Evolutionary conservation across 306 rosid genomes (phyloP).

Genomic region (Elaeagnus macrophylla): DNA sequence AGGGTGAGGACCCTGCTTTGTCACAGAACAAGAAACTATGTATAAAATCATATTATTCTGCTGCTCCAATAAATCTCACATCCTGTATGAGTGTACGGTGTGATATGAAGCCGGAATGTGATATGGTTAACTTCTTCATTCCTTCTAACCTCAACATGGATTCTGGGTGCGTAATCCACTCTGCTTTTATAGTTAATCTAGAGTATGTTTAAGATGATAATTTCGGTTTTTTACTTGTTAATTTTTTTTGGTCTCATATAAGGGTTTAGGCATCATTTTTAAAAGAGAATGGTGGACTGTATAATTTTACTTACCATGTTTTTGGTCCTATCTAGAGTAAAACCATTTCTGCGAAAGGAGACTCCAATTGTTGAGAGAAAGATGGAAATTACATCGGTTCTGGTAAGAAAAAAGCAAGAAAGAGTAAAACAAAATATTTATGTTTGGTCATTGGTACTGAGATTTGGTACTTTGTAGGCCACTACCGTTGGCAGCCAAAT

Average conservation of each 20-base stretch:
- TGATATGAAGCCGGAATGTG: conserved; percentile 15
- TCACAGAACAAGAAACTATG: conserved; percentile 6
- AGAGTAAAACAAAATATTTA: not conserved
- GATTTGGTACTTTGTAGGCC: conserved; percentile 27
- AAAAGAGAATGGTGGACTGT: no score
- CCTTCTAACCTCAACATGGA: conserved; percentile 30
- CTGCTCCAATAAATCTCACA: conserved; percentile 13
- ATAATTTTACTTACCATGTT: conserved; percentile 1
- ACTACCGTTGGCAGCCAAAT: conserved; percentile 17
- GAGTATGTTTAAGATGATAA: not conserved
- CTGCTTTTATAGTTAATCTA: not conserved
- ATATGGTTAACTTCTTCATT: conserved; percentile 11
- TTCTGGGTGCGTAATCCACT: conserved; percentile 41
- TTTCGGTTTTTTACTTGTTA: not conserved
- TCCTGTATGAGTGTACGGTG: conserved; percentile 20
- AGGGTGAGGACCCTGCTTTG: conserved; percentile 21
- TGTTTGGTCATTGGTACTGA: conserved; percentile 6
- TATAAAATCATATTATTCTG: conserved; percentile 20
- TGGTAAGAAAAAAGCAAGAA: conserved; percentile 23
- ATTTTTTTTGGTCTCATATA: no score
- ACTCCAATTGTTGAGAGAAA: conserved; percentile 24
- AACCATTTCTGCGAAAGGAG: conserved; percentile 21
- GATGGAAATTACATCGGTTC: conserved; percentile 23
- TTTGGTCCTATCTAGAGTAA: conserved; percentile 26
- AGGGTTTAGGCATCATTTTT: no score